Base-by-base conservation (phyloP, 202 grass and related monocot species). In the Elaeis oleifera region DNA sequence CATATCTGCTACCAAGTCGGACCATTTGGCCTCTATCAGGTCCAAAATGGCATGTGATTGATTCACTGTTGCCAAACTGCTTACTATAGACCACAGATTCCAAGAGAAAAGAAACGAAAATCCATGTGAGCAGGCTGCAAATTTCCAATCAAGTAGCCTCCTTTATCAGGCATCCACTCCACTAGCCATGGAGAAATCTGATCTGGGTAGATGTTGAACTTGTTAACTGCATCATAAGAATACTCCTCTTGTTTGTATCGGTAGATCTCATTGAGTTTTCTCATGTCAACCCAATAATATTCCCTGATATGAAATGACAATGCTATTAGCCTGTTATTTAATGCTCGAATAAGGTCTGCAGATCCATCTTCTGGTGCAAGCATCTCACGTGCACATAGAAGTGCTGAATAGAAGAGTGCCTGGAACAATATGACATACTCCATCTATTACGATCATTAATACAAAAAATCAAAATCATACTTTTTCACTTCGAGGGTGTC, bases 351-450 rank as follows among this genome's bases (percentile, higher is more conserved):
- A 76, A 95, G 71, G 58, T 95, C 86, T 63, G 83, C 83, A 4
- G 86, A 95, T 23, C 86, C 86, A 79, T 95, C 90, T 81, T 90
- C 90, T 74, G 11, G 73, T 56, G 90, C 71, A 54, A 95, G 79
- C 90, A 95, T 90, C 79, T 95, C 90, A 18, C 90, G 90, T 3
- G 90, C 86, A 27, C 80, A 78, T 70, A 95, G 59, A 51, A 95
- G 82, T 58, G 86, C 90, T 71, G 90, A 95, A 90, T 95, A 95
- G 84, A 90, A 95, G 50, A 95, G 59, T 75, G 90, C 86, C 90
- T 95, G 60, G 28, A 66, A 63, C 72, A 58, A 18, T 20, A 32
- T 32, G 16, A 14, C 13, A 13, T 13, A 44, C 1, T 44, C 36
- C 36, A 14, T 44, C 36, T 13, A 44, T 44, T 13, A 44, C 0